Evolutionary conservation across 192 early-diverging fungal species (phyloP), one percentile per base, ranked within the genome.

Genomic region (Backusella tarrabulga): DNA sequence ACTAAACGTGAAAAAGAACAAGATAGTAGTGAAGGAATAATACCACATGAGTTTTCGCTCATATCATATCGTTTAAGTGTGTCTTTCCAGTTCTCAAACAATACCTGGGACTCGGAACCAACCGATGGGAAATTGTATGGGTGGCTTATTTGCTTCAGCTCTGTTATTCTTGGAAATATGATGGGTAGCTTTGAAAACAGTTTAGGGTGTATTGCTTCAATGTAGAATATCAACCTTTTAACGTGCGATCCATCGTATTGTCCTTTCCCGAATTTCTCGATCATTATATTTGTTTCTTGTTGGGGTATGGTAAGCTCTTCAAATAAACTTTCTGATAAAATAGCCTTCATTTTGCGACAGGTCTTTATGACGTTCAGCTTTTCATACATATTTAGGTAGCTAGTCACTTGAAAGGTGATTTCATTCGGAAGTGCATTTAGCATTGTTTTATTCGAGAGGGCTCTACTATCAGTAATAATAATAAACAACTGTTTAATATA

Each of bases 41-140:
- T 63, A 7, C 56, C 56, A 63, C 21, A 29, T 14, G 56, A 23
- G 23, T 63, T 63, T 63, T 63, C 56, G n/a, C 56, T 63, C 56
- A 63, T 63, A 14, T 63, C 56, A 63, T 63, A 63, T 29, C 56
- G 56, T 63, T 63, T 29, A 29, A 63, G 56, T 63, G 56, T 63
- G 4, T 63, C 56, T 63, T 63, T 63, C 56, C 56, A 63, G 26
- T 26, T 63, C 4, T 63, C 56, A 63, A 63, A 63, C 29, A 29
- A 14, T 63, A 29, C 56, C 56, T 63, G 56, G 56, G 56, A 26
- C 1, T 63, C 56, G 21, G 56, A 29, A 4, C 56, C 56, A 29
- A 63, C 26, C 1, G 56, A 23, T 63, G 56, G 56, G 26, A 63
- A 63, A 26, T 63, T 29, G 11, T 63, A 63, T 21, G 56, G 56